Base-by-base conservation (phyloP, 495 filamentous ascomycete genomes). In the Neurospora sp. region DNA sequence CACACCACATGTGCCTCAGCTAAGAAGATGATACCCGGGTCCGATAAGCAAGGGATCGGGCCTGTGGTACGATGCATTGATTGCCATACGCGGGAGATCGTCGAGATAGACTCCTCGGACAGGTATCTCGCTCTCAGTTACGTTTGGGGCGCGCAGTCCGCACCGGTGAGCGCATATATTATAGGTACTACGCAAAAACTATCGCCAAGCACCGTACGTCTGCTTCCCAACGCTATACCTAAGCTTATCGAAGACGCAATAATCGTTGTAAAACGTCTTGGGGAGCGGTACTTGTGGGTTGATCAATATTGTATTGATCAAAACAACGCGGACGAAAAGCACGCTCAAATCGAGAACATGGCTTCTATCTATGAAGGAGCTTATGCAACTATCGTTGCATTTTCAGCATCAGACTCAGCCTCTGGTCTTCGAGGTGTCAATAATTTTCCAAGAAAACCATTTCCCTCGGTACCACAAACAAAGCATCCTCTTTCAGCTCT, bases 241-340 rank as follows among this genome's bases (percentile, higher is more conserved):
- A 27, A 14, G 0, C 10, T 54, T 4, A 70, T 74, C 6, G 39
- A 71, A 5, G 72, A 75, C 11, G 72, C 74, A n/a, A 71, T 75
- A 23, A 16, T 27, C 6, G 41, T 71, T 0, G 39, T n/a, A 1
- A 27, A 5, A 14, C 3, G 23, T 1, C 38, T 75, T 20, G 74
- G 72, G 3, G 62, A 40, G 18, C 44, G 72, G 11, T 76, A 76
- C 40, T 35, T 76, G 0, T 76, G 74, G 74, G 72, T 74, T 5
- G 72, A 74, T 46, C 69, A 70, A 8, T 74, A 74, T 39, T 74
- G 74, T 39, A 76, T 74, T 60, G 23, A 73, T n/a, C 74, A 74
- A 20, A 31, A 71, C 8, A 11, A 76, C 4, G 14, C 5, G 6
- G 46, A 14, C 14, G 70, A 74, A 0, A 72, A 72, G 46, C 46